These are phyloP conservation scores for Coemansia sp. DNA, from an alignment of 192 early-diverging fungal species.

Conservation along the genomic window DNA sequence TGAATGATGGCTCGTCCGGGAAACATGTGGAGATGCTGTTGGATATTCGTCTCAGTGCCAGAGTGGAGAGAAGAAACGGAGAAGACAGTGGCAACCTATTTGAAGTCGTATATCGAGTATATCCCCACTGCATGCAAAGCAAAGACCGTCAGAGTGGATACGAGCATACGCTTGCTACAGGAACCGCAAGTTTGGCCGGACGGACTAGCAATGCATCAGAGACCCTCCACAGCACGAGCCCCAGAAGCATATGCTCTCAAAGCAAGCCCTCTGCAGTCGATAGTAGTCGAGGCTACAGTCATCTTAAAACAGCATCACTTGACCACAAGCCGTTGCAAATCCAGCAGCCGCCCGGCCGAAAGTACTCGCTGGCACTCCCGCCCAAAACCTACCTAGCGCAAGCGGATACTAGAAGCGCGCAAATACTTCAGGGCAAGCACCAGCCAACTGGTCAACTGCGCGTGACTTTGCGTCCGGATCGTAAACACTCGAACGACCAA, in stretches of 20 bases:
- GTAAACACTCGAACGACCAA: conserved; percentile 5
- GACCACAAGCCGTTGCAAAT: conserved; percentile 8
- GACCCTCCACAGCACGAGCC: background rate
- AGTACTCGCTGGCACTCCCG: conserved; percentile 11
- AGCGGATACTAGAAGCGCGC: background rate
- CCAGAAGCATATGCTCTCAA: background rate
- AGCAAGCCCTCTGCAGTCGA: background rate
- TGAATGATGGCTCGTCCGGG: background rate
- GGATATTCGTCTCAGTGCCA: background rate
- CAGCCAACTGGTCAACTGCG: background rate
- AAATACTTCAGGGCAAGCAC: background rate
- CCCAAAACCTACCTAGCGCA: background rate
- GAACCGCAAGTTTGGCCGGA: background rate
- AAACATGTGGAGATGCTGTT: background rate
- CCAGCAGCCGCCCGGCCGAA: conserved; percentile 6
- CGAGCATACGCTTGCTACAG: background rate
- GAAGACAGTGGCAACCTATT: background rate
- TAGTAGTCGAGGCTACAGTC: background rate
- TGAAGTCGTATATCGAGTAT: conserved; percentile 2
- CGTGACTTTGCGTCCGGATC: background rate
- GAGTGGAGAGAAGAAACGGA: background rate
- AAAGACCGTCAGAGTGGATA: conserved; percentile 2
- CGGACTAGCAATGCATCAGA: background rate
- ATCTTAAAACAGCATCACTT: conserved; percentile 21
- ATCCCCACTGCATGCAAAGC: background rate